A percentile compares a stretch with the other conserved stretches of the same genome.
Conservation (phyloP, 2,329 filamentous ascomycete species). For the Lasiodiplodia sp. region DNA sequence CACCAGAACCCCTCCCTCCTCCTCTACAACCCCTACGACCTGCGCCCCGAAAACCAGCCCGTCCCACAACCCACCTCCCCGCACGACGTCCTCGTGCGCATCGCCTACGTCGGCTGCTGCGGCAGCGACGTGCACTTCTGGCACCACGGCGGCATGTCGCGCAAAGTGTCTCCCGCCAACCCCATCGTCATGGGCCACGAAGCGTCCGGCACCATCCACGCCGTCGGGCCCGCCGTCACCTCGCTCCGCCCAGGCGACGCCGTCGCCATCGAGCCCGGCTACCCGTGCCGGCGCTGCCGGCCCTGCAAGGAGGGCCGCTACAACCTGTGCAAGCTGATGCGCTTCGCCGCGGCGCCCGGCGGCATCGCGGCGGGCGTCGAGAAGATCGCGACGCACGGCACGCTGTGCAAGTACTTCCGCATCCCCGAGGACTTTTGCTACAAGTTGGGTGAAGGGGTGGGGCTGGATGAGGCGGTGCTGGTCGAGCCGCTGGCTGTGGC, state of each 20-base stretch:
- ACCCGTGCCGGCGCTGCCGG: slow-evolving; percentile 29
- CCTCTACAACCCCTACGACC: slow-evolving; percentile 49
- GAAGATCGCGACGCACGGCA: slow-evolving; percentile 21
- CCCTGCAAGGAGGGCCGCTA: slow-evolving; percentile 66
- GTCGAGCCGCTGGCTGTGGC: slow-evolving; percentile 31
- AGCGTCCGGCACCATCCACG: slow-evolving; percentile 17
- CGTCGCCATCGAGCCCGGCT: slow-evolving; percentile 29
- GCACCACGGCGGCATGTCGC: slow-evolving; percentile 28
- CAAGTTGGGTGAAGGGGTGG: slow-evolving; percentile 18
- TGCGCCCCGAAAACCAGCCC: slow-evolving; percentile 48
- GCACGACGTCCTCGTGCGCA: slow-evolving; percentile 53
- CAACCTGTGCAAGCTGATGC: slow-evolving; percentile 84
- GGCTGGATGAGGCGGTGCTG: slow-evolving; percentile 31
- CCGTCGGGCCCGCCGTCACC: not conserved
- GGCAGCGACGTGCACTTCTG: slow-evolving; percentile 34
- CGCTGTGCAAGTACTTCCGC: slow-evolving; percentile 30
- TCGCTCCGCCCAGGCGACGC: slow-evolving; percentile 5
- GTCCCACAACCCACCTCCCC: slow-evolving; percentile 46
- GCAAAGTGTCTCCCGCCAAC: slow-evolving; percentile 15
- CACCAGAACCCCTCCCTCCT: slow-evolving; percentile 51
- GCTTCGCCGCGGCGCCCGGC: slow-evolving; percentile 80
- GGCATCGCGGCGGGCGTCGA: not conserved
- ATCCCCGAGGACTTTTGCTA: slow-evolving; percentile 33
- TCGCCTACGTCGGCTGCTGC: slow-evolving; percentile 55
- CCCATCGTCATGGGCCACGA: slow-evolving; percentile 31